Evolutionary conservation across 768 basidiomycete genomes (phyloP), one percentile per base, ranked within the genome.

Genomic region (Mycena albidolilacea): DNA sequence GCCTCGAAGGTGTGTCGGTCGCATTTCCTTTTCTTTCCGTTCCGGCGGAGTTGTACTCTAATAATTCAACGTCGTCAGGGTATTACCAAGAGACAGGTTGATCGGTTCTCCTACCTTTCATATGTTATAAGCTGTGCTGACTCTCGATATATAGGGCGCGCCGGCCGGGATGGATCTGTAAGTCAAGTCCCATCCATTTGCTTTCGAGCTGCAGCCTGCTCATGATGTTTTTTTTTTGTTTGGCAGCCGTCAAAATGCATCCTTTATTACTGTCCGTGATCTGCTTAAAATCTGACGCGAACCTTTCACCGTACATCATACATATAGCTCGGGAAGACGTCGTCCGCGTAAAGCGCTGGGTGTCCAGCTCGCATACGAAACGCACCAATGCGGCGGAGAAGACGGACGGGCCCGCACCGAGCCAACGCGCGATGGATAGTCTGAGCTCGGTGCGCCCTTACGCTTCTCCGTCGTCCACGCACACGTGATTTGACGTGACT

Each of bases 11-110:
- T 91, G 46, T 73, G 81, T 72, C 1, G 2, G 30, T 3, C 30
- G 30, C 30, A 30, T 30, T 30, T 39, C 21, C 58, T 7, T 37
- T 9, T 15, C 52, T 21, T 67, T 37, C 46, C 19, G 43, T 21
- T 70, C 21, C 5, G 39, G 35, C 14, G 30, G 48, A 59, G 48
- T 19, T 71, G 60, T 43, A n/a, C n/a, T n/a, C n/a, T n/a, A 3
- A 30, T 30, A 30, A 30, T 30, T 48, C 3, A 67, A 50, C 69
- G 59, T 64, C 54, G 35, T 15, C 64, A 94, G 95, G 94, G 0
- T 96, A 92, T 79, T 96, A 96, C 79, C 95, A 96, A 80, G 95
- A 96, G 81, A 95, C 94, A 74, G 94, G 93, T n/a, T n/a, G n/a
- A n/a, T 91, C 76, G 30, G 85, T 71, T 11, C 38, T 30, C 35